These are phyloP conservation scores for Diaporthe sp. DNA, from an alignment of 2,329 filamentous ascomycete species.

Conservation along the genomic window DNA sequence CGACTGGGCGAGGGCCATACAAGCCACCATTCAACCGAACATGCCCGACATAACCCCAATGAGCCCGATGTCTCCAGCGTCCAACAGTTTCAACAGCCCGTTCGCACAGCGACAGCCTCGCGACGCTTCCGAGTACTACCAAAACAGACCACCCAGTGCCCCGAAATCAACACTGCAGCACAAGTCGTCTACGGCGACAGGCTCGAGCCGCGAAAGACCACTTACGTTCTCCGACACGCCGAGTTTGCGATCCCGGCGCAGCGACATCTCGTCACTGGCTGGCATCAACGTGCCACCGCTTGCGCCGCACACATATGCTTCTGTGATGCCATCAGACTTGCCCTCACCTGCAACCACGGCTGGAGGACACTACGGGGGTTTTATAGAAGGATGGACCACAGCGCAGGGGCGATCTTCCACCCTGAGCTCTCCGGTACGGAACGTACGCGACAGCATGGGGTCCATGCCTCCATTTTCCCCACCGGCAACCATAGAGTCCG, in stretches of 20 bases:
- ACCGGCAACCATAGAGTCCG: slow-evolving; percentile 56
- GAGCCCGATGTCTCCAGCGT: slow-evolving; percentile 67
- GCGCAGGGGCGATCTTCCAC: slow-evolving; percentile 72
- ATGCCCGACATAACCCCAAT: slow-evolving; percentile 59
- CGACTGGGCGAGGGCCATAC: slow-evolving; percentile 72
- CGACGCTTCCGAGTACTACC: slow-evolving; percentile 58
- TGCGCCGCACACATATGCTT: slow-evolving; percentile 64
- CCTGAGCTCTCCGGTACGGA: slow-evolving; percentile 69
- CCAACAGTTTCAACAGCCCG: slow-evolving; percentile 68
- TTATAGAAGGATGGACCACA: slow-evolving; percentile 73
- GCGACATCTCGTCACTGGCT: slow-evolving; percentile 72
- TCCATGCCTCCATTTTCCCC: slow-evolving; percentile 59
- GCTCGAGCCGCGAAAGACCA: slow-evolving; percentile 65
- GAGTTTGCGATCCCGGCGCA: slow-evolving; percentile 73
- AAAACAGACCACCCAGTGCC: slow-evolving; percentile 59
- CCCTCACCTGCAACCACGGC: slow-evolving; percentile 69
- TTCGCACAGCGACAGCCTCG: slow-evolving; percentile 58
- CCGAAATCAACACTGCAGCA: slow-evolving; percentile 58
- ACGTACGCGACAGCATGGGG: slow-evolving; percentile 65
- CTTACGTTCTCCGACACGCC: slow-evolving; percentile 70
- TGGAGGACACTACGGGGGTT: slow-evolving; percentile 67
- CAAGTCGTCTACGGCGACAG: slow-evolving; percentile 64
- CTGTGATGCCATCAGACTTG: slow-evolving; percentile 66
- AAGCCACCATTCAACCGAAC: slow-evolving; percentile 56
- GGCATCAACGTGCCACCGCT: slow-evolving; percentile 57